Base-by-base conservation (phyloP, 2,329 filamentous ascomycete genomes). In the Apiospora marii region DNA sequence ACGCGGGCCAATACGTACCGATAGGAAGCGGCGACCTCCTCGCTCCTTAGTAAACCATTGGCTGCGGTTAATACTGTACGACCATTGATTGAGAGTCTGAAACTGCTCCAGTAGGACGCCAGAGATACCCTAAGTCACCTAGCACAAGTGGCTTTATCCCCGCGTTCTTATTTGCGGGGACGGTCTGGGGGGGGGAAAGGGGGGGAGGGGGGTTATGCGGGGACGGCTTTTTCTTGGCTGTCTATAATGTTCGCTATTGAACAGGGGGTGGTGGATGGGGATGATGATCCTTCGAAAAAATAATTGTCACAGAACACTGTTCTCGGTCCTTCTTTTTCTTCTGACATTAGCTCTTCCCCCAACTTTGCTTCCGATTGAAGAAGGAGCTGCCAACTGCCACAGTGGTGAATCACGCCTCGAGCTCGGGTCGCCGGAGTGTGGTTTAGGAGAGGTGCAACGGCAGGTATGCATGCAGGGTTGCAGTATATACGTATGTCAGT, bases 251-350 rank as follows among this genome's bases (percentile, higher is more conserved):
- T 10, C 30, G 53, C 53, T 37, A 61, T 61, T 61, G 53, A 37
- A 37, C 53, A 58, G 51, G 51, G 27, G 51, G 14, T 12, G 14
- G 14, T 24, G n/a, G n/a, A 27, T n/a, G 24, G 27, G 30, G 16
- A 61, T 61, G 53, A 19, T 30, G 53, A 61, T 61, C 53, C 27
- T 61, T 61, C 16, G 27, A 61, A 37, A 58, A 61, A 61, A 61
- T 10, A 58, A 61, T 34, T 22, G 27, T 19, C 53, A 34, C 30
- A 30, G 13, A 34, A 19, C 24, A 61, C 30, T 34, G 27, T 22
- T 22, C 53, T 61, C 53, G 27, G 27, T 37, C 53, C 53, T 61
- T 37, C 53, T 61, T 34, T 5, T 53, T 53, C 44, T 22, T 41
- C 37, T 8, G 8, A 37, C 5, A 6, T 1, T 22, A n/a, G 46